These are phyloP conservation scores for Fusarium annulatum DNA, from an alignment of 2,329 filamentous ascomycete genomes.

Conservation along the genomic window DNA sequence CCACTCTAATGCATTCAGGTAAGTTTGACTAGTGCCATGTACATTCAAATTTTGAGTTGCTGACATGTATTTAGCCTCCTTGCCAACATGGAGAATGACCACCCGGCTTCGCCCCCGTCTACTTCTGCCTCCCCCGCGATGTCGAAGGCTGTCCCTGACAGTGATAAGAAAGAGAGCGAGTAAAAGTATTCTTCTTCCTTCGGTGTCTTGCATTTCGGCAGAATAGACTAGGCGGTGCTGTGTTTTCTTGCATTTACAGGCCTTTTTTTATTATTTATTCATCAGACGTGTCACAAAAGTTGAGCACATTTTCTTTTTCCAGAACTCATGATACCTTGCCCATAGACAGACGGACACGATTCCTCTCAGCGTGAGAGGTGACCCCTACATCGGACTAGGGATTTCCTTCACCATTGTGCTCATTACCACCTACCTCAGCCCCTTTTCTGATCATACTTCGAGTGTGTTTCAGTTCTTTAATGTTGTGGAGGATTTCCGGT, in stretches of 20 bases:
- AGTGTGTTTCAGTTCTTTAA: conserved; percentile 47
- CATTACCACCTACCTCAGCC: conserved; percentile 43
- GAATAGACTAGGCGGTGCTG: conserved; percentile 63
- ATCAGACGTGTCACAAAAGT: conserved; percentile 60
- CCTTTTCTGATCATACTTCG: conserved; percentile 39
- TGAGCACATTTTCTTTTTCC: conserved; percentile 52
- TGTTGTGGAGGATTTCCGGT: conserved; percentile 44
- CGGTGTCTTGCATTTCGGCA: conserved; percentile 60
- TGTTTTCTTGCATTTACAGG: conserved; percentile 62
- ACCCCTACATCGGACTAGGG: conserved; percentile 44
- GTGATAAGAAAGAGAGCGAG: conserved; percentile 65
- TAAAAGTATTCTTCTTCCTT: conserved; percentile 48
- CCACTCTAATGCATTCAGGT: conserved; percentile 95
- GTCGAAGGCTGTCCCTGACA: conserved; percentile 70
- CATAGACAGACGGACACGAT: conserved; percentile 56
- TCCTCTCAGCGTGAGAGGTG: conserved; percentile 49
- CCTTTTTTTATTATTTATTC: conserved; percentile 45
- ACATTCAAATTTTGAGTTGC: neutral
- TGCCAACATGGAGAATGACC: conserved; percentile 70
- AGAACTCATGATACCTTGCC: conserved; percentile 62
- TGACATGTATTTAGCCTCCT: conserved; percentile 58
- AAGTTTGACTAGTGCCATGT: conserved; percentile 52
- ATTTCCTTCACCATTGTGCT: conserved; percentile 48
- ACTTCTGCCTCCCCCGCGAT: conserved; percentile 73
- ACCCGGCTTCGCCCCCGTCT: conserved; percentile 76